Percentiles rank a stretch among this genome's conserved stretches.
phyloP scores from a whole-genome alignment of 495 filamentous ascomycete species.

The Aspergillus sclerotiicarbonarius region DNA sequence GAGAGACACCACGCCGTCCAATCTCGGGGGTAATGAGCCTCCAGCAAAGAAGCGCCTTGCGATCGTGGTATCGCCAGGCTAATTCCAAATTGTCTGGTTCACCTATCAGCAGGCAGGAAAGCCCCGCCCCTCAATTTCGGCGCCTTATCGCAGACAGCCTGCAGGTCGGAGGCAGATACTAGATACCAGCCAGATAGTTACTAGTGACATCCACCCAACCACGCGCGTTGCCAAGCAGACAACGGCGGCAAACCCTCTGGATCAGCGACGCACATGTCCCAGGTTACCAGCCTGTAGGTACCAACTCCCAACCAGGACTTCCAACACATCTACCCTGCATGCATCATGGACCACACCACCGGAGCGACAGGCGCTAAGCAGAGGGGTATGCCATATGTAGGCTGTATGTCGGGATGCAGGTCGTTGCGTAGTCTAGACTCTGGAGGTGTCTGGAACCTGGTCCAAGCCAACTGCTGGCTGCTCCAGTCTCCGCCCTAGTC shows the following conservation, averaged over 20 bases:
- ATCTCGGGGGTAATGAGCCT: not conserved
- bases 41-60: not conserved
- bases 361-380: too few relatives aligned
- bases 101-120: too few relatives aligned
- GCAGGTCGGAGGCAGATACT: not conserved
- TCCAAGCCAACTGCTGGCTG: not conserved
- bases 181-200: not conserved
- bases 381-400: too few relatives aligned
- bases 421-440: not conserved
- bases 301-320: not conserved
- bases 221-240: too few relatives aligned
- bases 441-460: not conserved
- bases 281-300: too few relatives aligned
- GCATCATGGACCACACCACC: not conserved
- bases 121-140: not conserved
- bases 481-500: not conserved
- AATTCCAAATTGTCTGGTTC: not conserved
- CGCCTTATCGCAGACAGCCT: not conserved
- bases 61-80: not conserved
- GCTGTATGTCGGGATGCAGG: too few relatives aligned
- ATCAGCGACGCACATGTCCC: not conserved
- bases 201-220: not conserved
- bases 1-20: not conserved
- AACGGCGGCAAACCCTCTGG: not conserved
- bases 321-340: not conserved